Evolutionary conservation across 2,329 filamentous ascomycete species (phyloP), one percentile per base, ranked within the genome.

Genomic region (Botrytis hyacinthi): DNA sequence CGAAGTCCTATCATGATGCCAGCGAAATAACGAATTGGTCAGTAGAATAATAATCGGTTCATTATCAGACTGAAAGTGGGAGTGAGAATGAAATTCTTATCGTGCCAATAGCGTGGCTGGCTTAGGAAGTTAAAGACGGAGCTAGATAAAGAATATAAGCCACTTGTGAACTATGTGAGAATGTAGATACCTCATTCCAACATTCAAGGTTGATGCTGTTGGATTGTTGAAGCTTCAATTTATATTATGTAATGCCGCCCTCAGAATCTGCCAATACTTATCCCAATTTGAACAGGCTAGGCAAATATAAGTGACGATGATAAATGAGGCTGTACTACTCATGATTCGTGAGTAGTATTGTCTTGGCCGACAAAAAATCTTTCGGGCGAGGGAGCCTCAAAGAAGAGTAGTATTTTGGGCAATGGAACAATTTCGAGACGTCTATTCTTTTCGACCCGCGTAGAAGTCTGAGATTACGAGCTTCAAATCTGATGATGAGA

Each of bases 71-170:
- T 26, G 37, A 20, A 29, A 14, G 65, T 68, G 65, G 65, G 26
- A n/a, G 46, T 40, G 46, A 63, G 37, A 29, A 20, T 18, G 6
- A 26, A 3, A 29, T 29, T 14, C 46, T 67, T 51, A 67, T 67
- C 65, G 29, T 48, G 63, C 44, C 63, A 67, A 51, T 40, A 54
- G 37, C 14, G 12, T n/a, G 22, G 65, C 29, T 42, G 32, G 9
- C 46, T 51, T 29, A 3, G 22, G 20, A 12, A 32, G 26, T 26
- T 3, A n/a, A 37, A n/a, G 4, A 16, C 8, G 22, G 32, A 29
- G 32, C 26, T 68, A 54, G 65, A 51, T 51, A 54, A 54, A 40
- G 46, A 67, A 51, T 54, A 67, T 16, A 48, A 37, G 65, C 65
- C 65, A 54, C 22, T n/a, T 67, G 9, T 29, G 65, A 63, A 37